Evolutionary conservation across 2,329 filamentous ascomycete genomes (phyloP), one percentile per base, ranked within the genome.

Genomic region (Thielaviopsis populi): DNA sequence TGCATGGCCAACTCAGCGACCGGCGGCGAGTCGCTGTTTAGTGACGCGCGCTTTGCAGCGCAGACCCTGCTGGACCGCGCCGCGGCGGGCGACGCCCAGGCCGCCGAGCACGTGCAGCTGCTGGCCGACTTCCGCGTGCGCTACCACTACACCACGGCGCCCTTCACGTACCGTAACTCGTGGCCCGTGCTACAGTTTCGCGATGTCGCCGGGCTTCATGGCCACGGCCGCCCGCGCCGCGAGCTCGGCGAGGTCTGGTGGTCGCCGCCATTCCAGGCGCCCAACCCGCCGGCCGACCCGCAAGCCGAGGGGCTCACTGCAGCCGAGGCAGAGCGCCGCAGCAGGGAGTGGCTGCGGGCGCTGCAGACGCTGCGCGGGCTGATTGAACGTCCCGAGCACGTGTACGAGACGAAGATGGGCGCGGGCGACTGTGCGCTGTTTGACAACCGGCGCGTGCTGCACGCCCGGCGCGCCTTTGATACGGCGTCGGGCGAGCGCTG

Each of bases 391-490:
- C 74, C 79, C 0, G 71, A 76, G 3, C 82, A 82, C 66, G 74
- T 90, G 62, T 87, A 86, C 70, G 80, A 92, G 76, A 78, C 86
- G 65, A 86, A 86, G 73, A 77, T 96, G 73, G 77, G 83, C 63
- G 84, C 88, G 3, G 94, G 92, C 2, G 88, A 96, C 70, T 95
- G 90, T 71, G 91, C 91, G 13, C 80, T 99, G n/a, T 97, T 99
- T 71, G 87, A 95, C 72, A 97, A 97, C 71, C 76, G 84, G 66
- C 80, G 92, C 19, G 79, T 95, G n/a, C 74, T 95, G 71, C 94
- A 97, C 76, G 92, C 91, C 0, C 79, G 94, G 3, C 80, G 78
- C 17, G 82, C 84, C 37, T 97, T 97, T 73, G 84, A 92, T 71
- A 74, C 78, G 0, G 75, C 75, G 0, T 78, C 79, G 6, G 88